Conservation (phyloP, 2,329 filamentous ascomycete genomes). For the Exophiala viscosa region DNA sequence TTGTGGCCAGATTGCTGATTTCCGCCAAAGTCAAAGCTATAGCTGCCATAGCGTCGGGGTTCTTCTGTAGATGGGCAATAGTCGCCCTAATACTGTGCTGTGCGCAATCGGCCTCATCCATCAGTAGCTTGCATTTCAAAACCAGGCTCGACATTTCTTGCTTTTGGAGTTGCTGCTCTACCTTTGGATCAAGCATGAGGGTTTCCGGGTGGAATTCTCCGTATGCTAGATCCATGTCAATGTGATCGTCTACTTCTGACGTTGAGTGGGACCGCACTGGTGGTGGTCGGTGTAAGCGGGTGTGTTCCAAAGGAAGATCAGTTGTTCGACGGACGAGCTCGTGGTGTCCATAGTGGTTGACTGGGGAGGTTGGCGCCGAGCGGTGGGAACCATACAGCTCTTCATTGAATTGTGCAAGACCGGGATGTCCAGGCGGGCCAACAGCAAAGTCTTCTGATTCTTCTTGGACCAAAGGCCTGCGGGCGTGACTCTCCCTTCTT, state of each 20-base stretch:
- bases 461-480: neutral
- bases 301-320: conserved; percentile 20
- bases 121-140: conserved; percentile 67
- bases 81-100: conserved; percentile 80
- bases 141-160: conserved; percentile 64
- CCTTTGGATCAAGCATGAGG: conserved; percentile 41
- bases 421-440: conserved; percentile 1
- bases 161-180: conserved; percentile 44
- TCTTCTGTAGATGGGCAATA: conserved; percentile 75
- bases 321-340: conserved; percentile 26
- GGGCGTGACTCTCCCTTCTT: conserved; percentile 2
- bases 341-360: conserved; percentile 9
- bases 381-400: conserved; percentile 23
- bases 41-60: conserved; percentile 86
- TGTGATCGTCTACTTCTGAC: conserved; percentile 40
- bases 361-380: conserved; percentile 32
- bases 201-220: conserved; percentile 70
- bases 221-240: conserved; percentile 92
- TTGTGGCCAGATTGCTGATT: conserved; percentile 74
- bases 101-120: conserved; percentile 84
- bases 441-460: neutral
- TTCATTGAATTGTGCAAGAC: conserved; percentile 27
- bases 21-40: conserved; percentile 91
- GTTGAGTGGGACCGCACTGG: conserved; percentile 24
- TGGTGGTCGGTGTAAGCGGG: conserved; percentile 12